Evolutionary conservation across 768 basidiomycete species (phyloP), one percentile per base, ranked within the genome.

Genomic region (Suillus tomentosus): DNA sequence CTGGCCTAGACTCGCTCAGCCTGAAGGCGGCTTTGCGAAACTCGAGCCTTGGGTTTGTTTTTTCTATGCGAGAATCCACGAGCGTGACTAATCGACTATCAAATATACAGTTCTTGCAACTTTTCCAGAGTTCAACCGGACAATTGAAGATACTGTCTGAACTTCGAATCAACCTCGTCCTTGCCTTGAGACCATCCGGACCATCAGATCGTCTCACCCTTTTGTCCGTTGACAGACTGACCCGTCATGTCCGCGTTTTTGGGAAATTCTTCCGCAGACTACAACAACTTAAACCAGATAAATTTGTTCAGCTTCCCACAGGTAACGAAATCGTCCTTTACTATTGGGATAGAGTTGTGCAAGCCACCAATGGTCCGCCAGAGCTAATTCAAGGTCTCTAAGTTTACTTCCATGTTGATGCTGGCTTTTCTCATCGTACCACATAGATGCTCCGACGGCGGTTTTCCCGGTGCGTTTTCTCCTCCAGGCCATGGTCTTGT

Each of bases 401-500:
- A 56, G 19, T 63, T 42, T 56, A 39, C 8, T 60, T 19, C 5
- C 14, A 19, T 17, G 34, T 36, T 22, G 24, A 54, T 22, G 17
- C 42, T 31, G 22, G 43, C 13, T 31, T 34, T 57, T 5, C 31
- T 61, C 10, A 43, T 51, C 40, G 42, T 22, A 13, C 55, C 42
- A 19, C 42, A 17, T 64, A 94, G 91, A 94, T 72, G 84, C 87
- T 0, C 72, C 79, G 37, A 76, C 80, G 51, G 89, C 87, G 2
- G 73, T 88, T 2, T 94, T 88, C 71, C 93, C 94, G n/a, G 80
- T 91, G 27, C 86, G 89, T 13, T 87, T 91, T 70, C 79, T 95
- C 63, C 90, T 94, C 0, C 92, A 94, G 71, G 90, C 89, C 3
- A 89, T 95, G 87, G 89, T 91, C 7, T 77, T 95, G 10, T 94